A percentile compares a stretch with the other conserved stretches of the same genome.
Conservation (phyloP, 257 asterid genomes). For the Fraxinus pennsylvanica region DNA sequence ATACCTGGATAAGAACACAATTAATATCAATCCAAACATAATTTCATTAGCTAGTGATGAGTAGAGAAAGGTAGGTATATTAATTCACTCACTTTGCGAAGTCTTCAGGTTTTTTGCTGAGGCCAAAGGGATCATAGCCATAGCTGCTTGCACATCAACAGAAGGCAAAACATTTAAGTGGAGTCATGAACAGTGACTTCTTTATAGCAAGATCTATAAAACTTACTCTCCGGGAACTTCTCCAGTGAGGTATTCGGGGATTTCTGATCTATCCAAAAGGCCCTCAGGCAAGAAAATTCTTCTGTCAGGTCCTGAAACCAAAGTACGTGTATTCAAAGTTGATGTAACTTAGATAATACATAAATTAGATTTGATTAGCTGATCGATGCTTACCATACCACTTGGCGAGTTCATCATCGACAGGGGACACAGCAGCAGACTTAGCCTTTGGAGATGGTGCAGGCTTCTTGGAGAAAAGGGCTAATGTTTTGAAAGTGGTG, state of each 20-base stretch:
- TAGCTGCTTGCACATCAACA: conserved; percentile 54
- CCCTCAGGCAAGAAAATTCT: conserved; percentile 95
- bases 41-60: not conserved
- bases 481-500: conserved; percentile 67
- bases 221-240: conserved; percentile 98
- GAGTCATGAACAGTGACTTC: not conserved
- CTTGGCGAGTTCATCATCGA: conserved; percentile 92
- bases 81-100: conserved; percentile 66
- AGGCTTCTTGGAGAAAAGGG: conserved; percentile 78
- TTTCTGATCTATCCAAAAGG: conserved; percentile 88
- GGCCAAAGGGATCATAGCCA: conserved; percentile 97
- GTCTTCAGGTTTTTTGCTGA: conserved; percentile 89
- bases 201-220: not conserved
- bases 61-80: not conserved
- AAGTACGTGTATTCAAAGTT: not conserved
- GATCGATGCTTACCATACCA: conserved; percentile 76
- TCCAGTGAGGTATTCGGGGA: conserved; percentile 91
- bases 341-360: too few relatives aligned
- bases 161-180: not conserved
- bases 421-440: conserved; percentile 49
- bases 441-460: conserved; percentile 62
- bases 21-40: not conserved
- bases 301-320: conserved; percentile 81
- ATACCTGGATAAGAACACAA: conserved; percentile 43
- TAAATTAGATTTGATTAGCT: not conserved